Base-by-base conservation (phyloP, 2,329 filamentous ascomycete species). In the Venturia effusa region DNA sequence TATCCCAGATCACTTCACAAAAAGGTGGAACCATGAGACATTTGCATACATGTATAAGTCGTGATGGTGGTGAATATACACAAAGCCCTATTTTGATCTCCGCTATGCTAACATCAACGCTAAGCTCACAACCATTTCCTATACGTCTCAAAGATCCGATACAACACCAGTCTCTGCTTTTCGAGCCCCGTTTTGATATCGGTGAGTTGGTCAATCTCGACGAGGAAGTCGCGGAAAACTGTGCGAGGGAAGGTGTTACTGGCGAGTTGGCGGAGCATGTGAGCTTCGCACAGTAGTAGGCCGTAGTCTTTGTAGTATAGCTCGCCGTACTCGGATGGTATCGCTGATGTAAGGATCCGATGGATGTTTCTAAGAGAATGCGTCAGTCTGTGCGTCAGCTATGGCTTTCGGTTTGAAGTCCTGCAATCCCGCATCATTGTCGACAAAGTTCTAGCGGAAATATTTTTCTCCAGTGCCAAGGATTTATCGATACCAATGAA, bases 281-380 rank as follows among this genome's bases (percentile, higher is more conserved):
- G 92, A 4, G 93, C 88, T 73, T 99, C 93, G 73, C 91, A 96
- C 4, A 99, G 80, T 51, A 99, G 78, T 65, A 97, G 78, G 1
- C 94, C 94, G 69, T 96, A 91, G 69, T 97, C 92, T 75, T 93
- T 95, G 79, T 96, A 97, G 1, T 88, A 88, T 60, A 97, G 80
- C 66, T 93, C 83, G 10, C 84, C 90, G 71, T 87, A 88, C 66
- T 89, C 82, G 11, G 85, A 87, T 0, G 88, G 84, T n/a, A 69
- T 72, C 19, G 77, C 76, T 37, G 75, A 72, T 17, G 74, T 76
- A 62, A 83, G 70, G 57, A 83, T 79, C 64, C 92, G 88, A 74
- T 96, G 90, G 68, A 96, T 90, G 73, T 94, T 96, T 66, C 81
- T 83, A 63, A 39, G 37, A 48, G 24, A 15, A 11, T 37, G 40